phyloP scores from a whole-genome alignment of 1,284 basidiomycete species.

The Tremellales sp. region DNA sequence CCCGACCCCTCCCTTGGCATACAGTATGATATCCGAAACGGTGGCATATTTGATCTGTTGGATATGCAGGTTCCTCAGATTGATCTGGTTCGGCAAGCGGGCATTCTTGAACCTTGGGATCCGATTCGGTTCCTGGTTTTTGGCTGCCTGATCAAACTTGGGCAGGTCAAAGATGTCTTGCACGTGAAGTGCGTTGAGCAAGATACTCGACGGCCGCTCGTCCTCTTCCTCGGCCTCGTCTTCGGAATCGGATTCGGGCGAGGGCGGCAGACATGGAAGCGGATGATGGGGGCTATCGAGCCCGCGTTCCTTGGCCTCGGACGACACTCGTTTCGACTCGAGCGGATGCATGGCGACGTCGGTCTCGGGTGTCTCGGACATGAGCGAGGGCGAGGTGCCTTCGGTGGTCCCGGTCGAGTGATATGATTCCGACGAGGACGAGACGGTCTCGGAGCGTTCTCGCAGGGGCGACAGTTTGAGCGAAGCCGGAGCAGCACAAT shows the following conservation, averaged over 20 bases:
- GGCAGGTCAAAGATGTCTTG: conserved; percentile 46
- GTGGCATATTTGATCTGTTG: conserved; percentile 74
- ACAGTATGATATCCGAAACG: conserved; percentile 82
- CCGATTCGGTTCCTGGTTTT: not conserved
- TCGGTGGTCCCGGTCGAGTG: conserved; percentile 33
- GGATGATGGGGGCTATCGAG: conserved; percentile 19
- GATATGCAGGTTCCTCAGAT: conserved; percentile 47
- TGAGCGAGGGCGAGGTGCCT: conserved; percentile 20
- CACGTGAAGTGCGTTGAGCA: conserved; percentile 45
- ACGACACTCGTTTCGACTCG: conserved; percentile 34
- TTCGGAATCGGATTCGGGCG: conserved; percentile 3
- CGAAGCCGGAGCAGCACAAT: not conserved
- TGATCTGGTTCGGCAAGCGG: conserved; percentile 43
- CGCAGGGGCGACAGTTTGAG: conserved; percentile 8
- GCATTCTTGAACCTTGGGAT: conserved; percentile 36
- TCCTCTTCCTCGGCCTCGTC: conserved; percentile 25
- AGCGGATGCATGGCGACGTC: conserved; percentile 46
- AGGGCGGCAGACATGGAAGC: conserved; percentile 13
- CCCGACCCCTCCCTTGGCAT: conserved; percentile 57
- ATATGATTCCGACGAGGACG: conserved; percentile 38
- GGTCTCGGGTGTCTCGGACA: conserved; percentile 4
- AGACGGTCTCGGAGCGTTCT: conserved; percentile 33
- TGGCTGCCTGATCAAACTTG: conserved; percentile 11
- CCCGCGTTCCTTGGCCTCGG: conserved; percentile 15
- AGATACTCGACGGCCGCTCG: conserved; percentile 33